A percentile compares a stretch with the other conserved stretches of the same genome.
Evolutionary conservation across 2,329 filamentous ascomycete species (phyloP).

Genomic region (Aureobasidium musti): DNA sequence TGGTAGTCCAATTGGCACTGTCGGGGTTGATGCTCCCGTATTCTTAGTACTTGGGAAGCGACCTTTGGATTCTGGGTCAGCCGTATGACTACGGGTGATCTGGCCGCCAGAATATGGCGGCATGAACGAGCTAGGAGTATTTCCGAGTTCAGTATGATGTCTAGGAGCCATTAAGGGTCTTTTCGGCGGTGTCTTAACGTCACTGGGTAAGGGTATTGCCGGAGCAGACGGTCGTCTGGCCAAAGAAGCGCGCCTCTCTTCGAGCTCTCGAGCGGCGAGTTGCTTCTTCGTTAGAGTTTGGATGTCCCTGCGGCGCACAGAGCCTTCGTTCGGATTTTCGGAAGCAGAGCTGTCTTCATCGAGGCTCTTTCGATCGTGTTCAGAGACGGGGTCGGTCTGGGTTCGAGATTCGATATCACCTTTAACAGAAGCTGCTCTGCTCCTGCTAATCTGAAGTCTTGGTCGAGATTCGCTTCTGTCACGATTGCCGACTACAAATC

Average conservation of each 20-base stretch:
- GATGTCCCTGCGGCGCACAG: conserved; percentile 4
- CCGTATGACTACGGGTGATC: conserved; percentile 63
- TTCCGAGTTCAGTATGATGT: conserved; percentile 46
- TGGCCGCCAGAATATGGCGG: conserved; percentile 42
- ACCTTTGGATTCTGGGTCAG: conserved; percentile 57
- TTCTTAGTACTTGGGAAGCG: conserved; percentile 40
- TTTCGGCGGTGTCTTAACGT: conserved; percentile 43
- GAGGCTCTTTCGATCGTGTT: background rate
- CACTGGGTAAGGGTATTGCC: conserved; percentile 72
- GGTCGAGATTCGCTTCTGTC: conserved; percentile 10
- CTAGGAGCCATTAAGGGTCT: conserved; percentile 45
- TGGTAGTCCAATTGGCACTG: conserved; percentile 71
- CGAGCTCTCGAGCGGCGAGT: conserved; percentile 72
- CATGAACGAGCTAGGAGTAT: conserved; percentile 47
- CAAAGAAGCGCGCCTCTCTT: conserved; percentile 82
- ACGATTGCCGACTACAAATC: background rate
- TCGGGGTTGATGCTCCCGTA: conserved; percentile 51
- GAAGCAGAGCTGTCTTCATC: conserved; percentile 32
- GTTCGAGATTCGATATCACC: background rate
- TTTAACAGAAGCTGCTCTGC: background rate
- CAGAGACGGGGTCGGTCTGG: background rate
- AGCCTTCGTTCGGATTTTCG: conserved; percentile 49
- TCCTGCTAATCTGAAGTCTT: background rate
- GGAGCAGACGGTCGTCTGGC: conserved; percentile 78
- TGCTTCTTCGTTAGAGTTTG: conserved; percentile 45